phyloP scores from a whole-genome alignment of 306 rosid genomes.

The Ceratonia siliqua region DNA sequence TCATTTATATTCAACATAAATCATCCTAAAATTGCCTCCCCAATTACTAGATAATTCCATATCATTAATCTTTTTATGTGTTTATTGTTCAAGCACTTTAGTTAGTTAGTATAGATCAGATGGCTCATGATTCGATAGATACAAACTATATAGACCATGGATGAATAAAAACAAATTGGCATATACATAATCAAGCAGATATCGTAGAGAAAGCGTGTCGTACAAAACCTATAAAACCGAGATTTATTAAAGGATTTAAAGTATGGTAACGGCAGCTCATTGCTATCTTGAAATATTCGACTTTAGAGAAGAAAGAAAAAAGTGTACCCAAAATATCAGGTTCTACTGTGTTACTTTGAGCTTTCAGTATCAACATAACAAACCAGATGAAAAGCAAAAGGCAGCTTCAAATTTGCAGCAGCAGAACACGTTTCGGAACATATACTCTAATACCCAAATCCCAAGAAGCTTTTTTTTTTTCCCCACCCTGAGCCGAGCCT shows the following conservation, averaged over 20 bases:
- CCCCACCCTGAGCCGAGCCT: not conserved
- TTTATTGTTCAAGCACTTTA: not conserved
- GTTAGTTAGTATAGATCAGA: not conserved
- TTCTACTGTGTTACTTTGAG: not conserved
- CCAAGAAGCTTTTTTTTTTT: constrained; percentile 12
- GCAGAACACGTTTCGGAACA: not conserved
- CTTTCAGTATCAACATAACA: constrained; percentile 20
- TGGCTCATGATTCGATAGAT: not conserved
- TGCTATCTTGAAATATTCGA: not conserved
- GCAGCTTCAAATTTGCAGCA: not conserved
- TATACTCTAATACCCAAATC: not conserved
- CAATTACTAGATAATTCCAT: not conserved
- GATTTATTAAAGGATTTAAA: too few relatives aligned
- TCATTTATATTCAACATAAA: too few relatives aligned
- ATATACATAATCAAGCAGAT: not conserved
- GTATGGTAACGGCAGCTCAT: not conserved
- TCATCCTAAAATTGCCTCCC: not conserved
- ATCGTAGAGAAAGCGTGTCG: not conserved
- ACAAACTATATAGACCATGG: not conserved
- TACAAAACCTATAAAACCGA: not conserved
- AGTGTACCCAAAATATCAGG: not conserved
- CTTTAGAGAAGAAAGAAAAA: not conserved
- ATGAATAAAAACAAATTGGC: not conserved
- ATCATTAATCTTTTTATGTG: not conserved
- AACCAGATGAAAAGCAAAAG: not conserved